Base-by-base conservation (phyloP, 495 filamentous ascomycete genomes). In the Aspergillus sparsus region DNA sequence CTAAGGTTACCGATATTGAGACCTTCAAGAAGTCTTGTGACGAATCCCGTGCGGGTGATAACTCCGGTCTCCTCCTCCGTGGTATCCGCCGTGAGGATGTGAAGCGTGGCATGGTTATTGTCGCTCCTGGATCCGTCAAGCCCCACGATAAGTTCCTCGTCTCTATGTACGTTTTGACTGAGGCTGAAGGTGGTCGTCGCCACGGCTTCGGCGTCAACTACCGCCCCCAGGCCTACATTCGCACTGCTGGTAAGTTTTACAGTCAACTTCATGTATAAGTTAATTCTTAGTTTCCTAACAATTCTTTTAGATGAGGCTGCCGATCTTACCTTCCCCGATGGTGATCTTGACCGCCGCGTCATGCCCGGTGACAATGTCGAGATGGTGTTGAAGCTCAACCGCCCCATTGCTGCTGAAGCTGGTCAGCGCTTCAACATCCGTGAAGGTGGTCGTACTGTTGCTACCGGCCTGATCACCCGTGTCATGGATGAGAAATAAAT, bases 11-110 rank as follows among this genome's bases (percentile, higher is more conserved):
- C 68, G 94, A 98, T 69, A 97, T 98, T 71, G 94, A 98, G 82
- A 98, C 92, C 60, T 98, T 98, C 84, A 95, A 98, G 84, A 98
- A 98, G 83, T 91, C 90, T 49, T 96, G 93, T 76, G 91, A 94
- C 53, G 91, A 96, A 77, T 91, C 91, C 60, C 84, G 87, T 60
- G 94, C 94, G 55, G 94, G 94, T 70, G 94, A 98, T 80, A 98
- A 96, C 86, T 94, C 93, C n/a, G 94, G 94, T 72, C 88, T 98
- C 18, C 85, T 98, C 21, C 88, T 98, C 74, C 90, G 94, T 76
- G 91, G 94, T 82, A 76, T 98, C 70, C 89, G 89, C 75, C 90
- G 94, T 70, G 95, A 98, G 76, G 95, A 98, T 67, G 79, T 98
- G 67, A 82, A 78, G 65, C 90, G 94, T 71, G 94, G 94, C 73